Conservation (phyloP, 2,329 filamentous ascomycete genomes). For the Cladorrhinum sp. region DNA sequence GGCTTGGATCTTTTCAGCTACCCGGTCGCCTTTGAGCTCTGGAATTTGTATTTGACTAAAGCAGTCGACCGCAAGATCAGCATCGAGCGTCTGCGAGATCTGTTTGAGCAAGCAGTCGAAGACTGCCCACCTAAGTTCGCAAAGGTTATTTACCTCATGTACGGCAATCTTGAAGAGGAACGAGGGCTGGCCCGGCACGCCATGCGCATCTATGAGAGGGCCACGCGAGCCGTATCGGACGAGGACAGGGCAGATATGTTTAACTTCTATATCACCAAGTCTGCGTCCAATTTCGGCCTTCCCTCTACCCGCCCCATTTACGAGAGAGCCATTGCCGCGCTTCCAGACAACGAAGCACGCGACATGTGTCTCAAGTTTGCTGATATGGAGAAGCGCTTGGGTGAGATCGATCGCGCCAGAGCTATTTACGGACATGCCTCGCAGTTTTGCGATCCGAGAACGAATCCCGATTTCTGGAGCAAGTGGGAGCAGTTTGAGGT, state of each 20-base stretch:
- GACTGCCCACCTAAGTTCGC: conserved; percentile 94
- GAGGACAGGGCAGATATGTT: conserved; percentile 97
- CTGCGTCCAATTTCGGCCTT: conserved; percentile 93
- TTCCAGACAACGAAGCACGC: conserved; percentile 88
- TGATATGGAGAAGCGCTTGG: conserved; percentile 55
- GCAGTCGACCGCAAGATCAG: conserved; percentile 94
- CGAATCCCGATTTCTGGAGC: conserved; percentile 85
- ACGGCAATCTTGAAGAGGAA: conserved; percentile 94
- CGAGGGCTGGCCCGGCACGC: conserved; percentile 90
- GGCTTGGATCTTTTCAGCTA: conserved; percentile 98
- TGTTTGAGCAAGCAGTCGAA: conserved; percentile 96
- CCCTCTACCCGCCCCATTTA: conserved; percentile 94
- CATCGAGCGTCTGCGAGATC: conserved; percentile 87
- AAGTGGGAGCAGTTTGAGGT: conserved; percentile 98
- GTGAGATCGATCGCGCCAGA: conserved; percentile 78
- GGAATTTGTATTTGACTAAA: conserved; percentile 97
- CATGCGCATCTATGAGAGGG: conserved; percentile 98
- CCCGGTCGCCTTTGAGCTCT: conserved; percentile 95
- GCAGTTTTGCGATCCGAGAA: conserved; percentile 94
- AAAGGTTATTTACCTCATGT: conserved; percentile 96
- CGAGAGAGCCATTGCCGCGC: conserved; percentile 88
- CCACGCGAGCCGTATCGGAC: conserved; percentile 89
- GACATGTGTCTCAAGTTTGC: conserved; percentile 99
- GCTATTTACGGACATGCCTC: conserved; percentile 96
- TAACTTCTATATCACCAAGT: conserved; percentile 99